Conservation (phyloP, 2,329 filamentous ascomycete species). For the Sphaerostilbella broomeana region DNA sequence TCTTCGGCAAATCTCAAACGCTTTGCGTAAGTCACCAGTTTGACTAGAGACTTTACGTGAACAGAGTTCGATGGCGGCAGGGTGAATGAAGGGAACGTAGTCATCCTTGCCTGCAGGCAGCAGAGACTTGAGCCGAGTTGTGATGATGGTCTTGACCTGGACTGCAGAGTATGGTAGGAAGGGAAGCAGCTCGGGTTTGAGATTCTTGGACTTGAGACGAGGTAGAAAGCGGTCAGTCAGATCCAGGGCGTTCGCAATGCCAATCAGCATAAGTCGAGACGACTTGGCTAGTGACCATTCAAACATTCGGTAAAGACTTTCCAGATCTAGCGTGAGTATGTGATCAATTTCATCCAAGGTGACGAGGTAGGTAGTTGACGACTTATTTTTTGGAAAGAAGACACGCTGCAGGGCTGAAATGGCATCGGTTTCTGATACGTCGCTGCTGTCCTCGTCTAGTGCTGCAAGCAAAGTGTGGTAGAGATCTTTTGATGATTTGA, state of each 20-base stretch:
- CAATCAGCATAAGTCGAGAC: slow-evolving; percentile 76
- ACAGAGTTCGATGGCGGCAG: slow-evolving; percentile 87
- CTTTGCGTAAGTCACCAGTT: slow-evolving; percentile 88
- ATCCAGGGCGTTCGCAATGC: slow-evolving; percentile 93
- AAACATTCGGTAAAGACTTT: slow-evolving; percentile 88
- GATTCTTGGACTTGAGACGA: slow-evolving; percentile 82
- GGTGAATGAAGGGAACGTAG: slow-evolving; percentile 83
- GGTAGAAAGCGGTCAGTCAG: slow-evolving; percentile 92
- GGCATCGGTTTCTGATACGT: slow-evolving; percentile 59
- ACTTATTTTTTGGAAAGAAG: slow-evolving; percentile 58
- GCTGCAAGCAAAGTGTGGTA: slow-evolving; percentile 74
- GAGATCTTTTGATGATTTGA: slow-evolving; percentile 80
- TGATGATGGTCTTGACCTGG: slow-evolving; percentile 85
- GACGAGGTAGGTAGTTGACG: slow-evolving; percentile 63
- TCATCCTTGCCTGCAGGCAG: slow-evolving; percentile 52
- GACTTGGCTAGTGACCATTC: slow-evolving; percentile 85
- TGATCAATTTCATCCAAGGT: slow-evolving; percentile 94
- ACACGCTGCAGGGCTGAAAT: slow-evolving; percentile 61
- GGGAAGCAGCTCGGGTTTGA: slow-evolving; percentile 82
- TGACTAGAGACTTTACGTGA: slow-evolving; percentile 92
- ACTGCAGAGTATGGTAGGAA: slow-evolving; percentile 86
- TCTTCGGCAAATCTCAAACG: slow-evolving; percentile 86
- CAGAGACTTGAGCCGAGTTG: slow-evolving; percentile 70
- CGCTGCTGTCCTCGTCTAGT: slow-evolving; percentile 46
- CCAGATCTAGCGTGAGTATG: slow-evolving; percentile 79